Percentiles rank a stretch among this genome's conserved stretches.
Conservation (phyloP, 169 alveolate genomes). For the Eimeria tenella region DNA sequence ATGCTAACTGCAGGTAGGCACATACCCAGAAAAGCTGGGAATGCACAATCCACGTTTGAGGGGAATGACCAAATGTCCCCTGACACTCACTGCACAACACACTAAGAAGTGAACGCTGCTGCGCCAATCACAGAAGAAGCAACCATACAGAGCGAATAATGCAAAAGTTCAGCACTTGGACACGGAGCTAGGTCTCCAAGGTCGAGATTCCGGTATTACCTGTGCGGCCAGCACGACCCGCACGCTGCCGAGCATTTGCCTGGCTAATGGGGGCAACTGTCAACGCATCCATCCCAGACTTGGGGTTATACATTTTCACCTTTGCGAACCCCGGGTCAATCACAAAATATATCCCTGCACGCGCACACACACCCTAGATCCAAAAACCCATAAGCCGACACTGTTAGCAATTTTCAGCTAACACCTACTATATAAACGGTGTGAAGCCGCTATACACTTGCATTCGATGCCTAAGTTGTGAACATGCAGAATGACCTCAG, state of each 20-base stretch:
- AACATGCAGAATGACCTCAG: background rate
- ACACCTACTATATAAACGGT: too few relatives aligned
- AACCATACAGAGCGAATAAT: too few relatives aligned
- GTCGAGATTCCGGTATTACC: constrained; percentile 81
- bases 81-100: background rate
- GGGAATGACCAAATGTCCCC: background rate
- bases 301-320: constrained; percentile 97
- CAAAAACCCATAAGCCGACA: background rate
- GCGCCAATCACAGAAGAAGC: too few relatives aligned
- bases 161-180: too few relatives aligned
- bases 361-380: background rate
- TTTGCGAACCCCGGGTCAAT: constrained; percentile 99
- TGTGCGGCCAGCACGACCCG: constrained; percentile 99
- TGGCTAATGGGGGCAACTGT: constrained; percentile 98
- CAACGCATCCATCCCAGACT: constrained; percentile 99
- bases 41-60: background rate
- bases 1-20: background rate
- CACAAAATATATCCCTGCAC: constrained; percentile 96
- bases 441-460: background rate
- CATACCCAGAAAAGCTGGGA: background rate
- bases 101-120: too few relatives aligned
- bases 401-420: background rate
- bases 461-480: background rate
- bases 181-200: background rate
- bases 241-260: constrained; percentile 99